Base-by-base conservation (phyloP, 192 early-diverging fungal species). In the Dissophora globulifera region DNA sequence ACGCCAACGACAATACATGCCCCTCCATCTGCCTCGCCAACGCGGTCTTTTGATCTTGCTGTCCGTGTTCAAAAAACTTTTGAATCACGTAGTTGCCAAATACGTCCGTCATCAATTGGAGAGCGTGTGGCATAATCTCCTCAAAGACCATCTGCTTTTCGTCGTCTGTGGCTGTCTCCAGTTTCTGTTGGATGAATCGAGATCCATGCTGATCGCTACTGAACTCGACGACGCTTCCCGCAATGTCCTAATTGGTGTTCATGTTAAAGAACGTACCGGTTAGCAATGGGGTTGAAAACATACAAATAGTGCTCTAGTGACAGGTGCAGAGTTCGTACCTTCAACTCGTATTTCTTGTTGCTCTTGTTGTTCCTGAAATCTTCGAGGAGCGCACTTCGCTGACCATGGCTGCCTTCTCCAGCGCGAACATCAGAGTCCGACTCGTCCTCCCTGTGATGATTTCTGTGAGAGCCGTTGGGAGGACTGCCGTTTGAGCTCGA, bases 21-120 rank as follows among this genome's bases (percentile, higher is more conserved):
- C 93, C 93, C 64, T 97, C 93, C 96, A 99, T 99, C 76, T 95
- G 92, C 67, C 91, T 89, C 5, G 96, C 94, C 57, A 99, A 85
- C 27, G 93, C 83, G 27, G 93, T 89, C 86, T 97, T 98, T 69
- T 99, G 97, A 61, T 87, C 84, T 79, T 90, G 93, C 68, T 92
- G 94, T 58, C 95, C 97, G 74, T 99, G 95, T 83, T 99, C 97
- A 85, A 99, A 99, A 80, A 99, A 96, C 83, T 98, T 99, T 84
- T 99, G 97, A 51, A 99, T 93, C 51, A 99, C 97, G 71, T 99
- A 99, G 87, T 99, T 99, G 43, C 97, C 97, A 92, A 99, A 99
- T 0, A 99, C 97, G 65, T 99, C 97, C 7, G 95, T 97, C 95
- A 97, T 99, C 52, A 99, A 81, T 65, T 96, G 94, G 48, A 96